Base-by-base conservation (phyloP, 768 basidiomycete genomes). In the Hypholoma fasciculare region DNA sequence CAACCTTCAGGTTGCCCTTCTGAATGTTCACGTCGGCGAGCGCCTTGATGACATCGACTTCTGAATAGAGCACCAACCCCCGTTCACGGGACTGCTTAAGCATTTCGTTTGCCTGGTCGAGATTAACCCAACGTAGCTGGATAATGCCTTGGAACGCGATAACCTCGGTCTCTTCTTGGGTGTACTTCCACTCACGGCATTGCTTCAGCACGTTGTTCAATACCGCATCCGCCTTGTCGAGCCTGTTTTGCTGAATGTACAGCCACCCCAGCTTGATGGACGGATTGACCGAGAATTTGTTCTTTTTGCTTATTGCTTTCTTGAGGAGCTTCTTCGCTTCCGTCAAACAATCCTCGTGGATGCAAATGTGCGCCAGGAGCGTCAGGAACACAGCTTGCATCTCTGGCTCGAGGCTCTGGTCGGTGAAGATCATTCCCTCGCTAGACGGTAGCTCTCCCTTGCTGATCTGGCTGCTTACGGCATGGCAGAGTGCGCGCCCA, bases 361-460 rank as follows among this genome's bases (percentile, higher is more conserved):
- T 54, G 6, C n/a, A 19, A 19, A 54, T 54, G 30, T 54, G 54
- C n/a, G 39, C 43, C 43, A 54, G 16, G 4, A 54, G 54, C n/a
- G 54, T 54, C 27, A 36, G 19, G 36, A 46, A 54, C 8, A 54
- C 44, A 0, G 54, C 44, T 26, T 54, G 54, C 43, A 54, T 47
- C 20, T 54, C 54, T 3, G 54, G 37, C 16, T 54, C 44, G 2
- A 37, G 38, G 30, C 11, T 47, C 11, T 46, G 36, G 36, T 54
- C 44, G 23, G 19, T 54, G 17, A 54, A 54, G 7, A 54, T 30
- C 54, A 54, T 54, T 13, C 44, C 27, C 4, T 36, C 44, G 7
- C 27, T 5, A 17, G 43, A 47, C 1, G 34, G 30, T 17, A 46
- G 9, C 0, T n/a, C 16, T 9, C 34, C 13, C 19, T 47, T 54